Evolutionary conservation across 2,329 filamentous ascomycete genomes (phyloP).

Genomic region (Berkeleyomyces rouxiae): DNA sequence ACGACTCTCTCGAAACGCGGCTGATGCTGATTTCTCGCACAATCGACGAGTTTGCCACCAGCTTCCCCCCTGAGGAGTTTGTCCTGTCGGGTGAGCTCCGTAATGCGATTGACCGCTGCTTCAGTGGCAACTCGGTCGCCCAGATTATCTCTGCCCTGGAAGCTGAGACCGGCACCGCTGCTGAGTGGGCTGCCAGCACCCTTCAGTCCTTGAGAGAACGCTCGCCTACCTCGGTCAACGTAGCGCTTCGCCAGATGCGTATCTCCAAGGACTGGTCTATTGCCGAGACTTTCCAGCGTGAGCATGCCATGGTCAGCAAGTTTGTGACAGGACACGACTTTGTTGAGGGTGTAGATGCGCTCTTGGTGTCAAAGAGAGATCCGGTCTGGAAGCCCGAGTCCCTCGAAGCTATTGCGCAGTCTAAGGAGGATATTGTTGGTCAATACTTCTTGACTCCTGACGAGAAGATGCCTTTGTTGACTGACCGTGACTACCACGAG

Average conservation of each 20-base stretch:
- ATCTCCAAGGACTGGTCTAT: conserved; percentile 64
- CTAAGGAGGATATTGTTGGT: conserved; percentile 32
- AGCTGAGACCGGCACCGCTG: conserved; percentile 30
- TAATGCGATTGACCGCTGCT: conserved; percentile 70
- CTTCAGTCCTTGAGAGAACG: conserved; percentile 56
- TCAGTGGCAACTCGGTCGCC: conserved; percentile 47
- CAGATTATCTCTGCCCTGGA: conserved; percentile 56
- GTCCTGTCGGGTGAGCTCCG: conserved; percentile 51
- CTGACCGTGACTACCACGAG: conserved; percentile 42
- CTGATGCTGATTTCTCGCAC: conserved; percentile 64
- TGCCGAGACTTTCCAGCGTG: conserved; percentile 65
- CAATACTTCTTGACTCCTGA: conserved; percentile 48
- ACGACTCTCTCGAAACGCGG: conserved; percentile 44
- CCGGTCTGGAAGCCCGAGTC: conserved; percentile 63
- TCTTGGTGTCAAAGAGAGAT: conserved; percentile 19
- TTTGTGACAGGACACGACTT: conserved; percentile 94
- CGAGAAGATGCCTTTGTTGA: conserved; percentile 35
- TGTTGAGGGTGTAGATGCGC: conserved; percentile 57
- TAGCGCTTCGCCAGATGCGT: conserved; percentile 70
- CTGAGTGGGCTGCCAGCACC: conserved; percentile 65
- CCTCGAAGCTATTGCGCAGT: conserved; percentile 45
- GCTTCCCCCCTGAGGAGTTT: conserved; percentile 59
- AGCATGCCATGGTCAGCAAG: conserved; percentile 65
- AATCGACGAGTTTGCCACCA: conserved; percentile 80
- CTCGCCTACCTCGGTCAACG: conserved; percentile 75